Percentiles rank a stretch among this genome's conserved stretches.
Conservation (phyloP, 106 monocot species). For the Dactylorhiza incarnata region DNA sequence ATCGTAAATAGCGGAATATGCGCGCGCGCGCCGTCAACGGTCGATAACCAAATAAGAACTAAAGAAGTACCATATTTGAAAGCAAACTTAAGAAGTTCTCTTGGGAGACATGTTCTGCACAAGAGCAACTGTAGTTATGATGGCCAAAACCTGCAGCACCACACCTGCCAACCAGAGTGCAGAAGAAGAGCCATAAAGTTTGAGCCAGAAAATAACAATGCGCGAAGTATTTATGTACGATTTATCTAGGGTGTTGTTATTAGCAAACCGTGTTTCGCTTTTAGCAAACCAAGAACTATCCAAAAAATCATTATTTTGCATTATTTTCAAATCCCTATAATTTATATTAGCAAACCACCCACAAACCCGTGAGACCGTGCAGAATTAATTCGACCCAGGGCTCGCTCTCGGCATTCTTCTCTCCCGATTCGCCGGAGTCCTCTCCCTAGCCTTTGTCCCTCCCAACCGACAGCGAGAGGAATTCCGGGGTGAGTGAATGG, state of each 20-base stretch:
- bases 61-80: neutral
- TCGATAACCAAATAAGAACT: neutral
- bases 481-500: too few relatives aligned
- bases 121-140: conserved; percentile 42
- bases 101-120: conserved; percentile 73
- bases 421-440: too few relatives aligned
- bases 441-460: too few relatives aligned
- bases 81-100: conserved; percentile 37
- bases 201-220: neutral
- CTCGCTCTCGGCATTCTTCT: too few relatives aligned
- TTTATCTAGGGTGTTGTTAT: too few relatives aligned
- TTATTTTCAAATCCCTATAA: neutral
- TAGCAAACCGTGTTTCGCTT: too few relatives aligned
- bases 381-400: too few relatives aligned
- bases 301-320: neutral
- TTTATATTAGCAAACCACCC: too few relatives aligned
- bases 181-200: neutral
- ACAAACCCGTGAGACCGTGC: neutral
- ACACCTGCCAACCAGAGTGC: conserved; percentile 26
- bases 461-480: too few relatives aligned
- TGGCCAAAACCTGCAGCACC: conserved; percentile 45
- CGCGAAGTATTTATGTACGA: neutral
- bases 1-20: too few relatives aligned
- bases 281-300: neutral
- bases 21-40: too few relatives aligned